Evolutionary conservation across 225 moss, liverwort and hornwort genomes (phyloP), one percentile per base, ranked within the genome.

Genomic region (Bryoerythrophyllum caledonicum): DNA sequence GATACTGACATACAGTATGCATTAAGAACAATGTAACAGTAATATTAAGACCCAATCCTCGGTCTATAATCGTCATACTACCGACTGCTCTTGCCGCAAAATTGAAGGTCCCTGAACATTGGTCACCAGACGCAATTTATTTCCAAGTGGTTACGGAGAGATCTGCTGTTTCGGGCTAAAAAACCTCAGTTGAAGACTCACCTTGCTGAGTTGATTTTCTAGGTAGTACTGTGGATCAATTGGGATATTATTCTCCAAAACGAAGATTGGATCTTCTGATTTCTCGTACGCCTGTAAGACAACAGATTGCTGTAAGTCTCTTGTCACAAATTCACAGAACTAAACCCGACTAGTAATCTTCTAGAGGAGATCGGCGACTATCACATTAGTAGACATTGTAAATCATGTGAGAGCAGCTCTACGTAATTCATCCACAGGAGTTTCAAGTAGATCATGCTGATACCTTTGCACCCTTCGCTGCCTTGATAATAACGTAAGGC

Each of bases 261-360:
- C 97, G 82, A 75, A 99, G n/a, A 99, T 99, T 14, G 97, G 97
- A 84, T 99, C 97, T 83, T 99, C 97, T 62, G 97, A 99, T 68
- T 88, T 95, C 79, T 99, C 97, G 71, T 95, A 99, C 23, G 97
- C 97, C 94, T 94, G 88, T 46, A 63, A 71, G 57, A 54, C 57
- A 72, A 80, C 54, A 67, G 23, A 68, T 59, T 76, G 46, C 55
- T 56, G 30, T 68, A 49, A 73, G 75, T 9, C 27, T 79, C 10
- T 0, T 43, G n/a, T 75, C 5, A 37, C 40, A 72, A 67, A 8
- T 66, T 48, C 67, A 61, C 41, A 78, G 43, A 69, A 52, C 1
- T 56, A 41, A 37, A 48, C 28, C 67, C 15, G 37, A 14, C 72
- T 54, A 20, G 32, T 12, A 20, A 20, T 74, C 27, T 56, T 41